Evolutionary conservation across 2,329 filamentous ascomycete species (phyloP).

Genomic region (Phialophora expanda): DNA sequence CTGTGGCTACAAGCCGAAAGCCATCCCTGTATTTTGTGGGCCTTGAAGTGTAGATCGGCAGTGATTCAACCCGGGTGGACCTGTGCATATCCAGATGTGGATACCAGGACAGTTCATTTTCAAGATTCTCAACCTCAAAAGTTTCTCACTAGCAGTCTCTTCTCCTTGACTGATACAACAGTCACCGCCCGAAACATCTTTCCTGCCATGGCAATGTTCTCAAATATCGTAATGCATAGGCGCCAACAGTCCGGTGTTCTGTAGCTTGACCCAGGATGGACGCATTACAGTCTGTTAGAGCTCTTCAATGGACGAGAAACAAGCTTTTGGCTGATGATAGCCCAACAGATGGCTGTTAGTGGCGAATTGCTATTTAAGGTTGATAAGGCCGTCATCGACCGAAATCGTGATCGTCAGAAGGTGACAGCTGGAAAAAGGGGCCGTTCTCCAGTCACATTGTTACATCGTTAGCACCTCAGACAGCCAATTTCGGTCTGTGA

Average conservation of each 20-base stretch:
- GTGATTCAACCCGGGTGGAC: slow-evolving; percentile 25
- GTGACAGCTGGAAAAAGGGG: slow-evolving; percentile 18
- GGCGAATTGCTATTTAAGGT: slow-evolving; percentile 35
- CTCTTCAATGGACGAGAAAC: slow-evolving; percentile 7
- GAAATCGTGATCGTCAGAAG: slow-evolving; percentile 10
- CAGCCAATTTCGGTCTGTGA: slow-evolving; percentile 25
- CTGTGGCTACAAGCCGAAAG: slow-evolving; percentile 8
- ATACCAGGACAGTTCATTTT: background rate
- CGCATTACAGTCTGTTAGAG: background rate
- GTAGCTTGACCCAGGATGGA: background rate
- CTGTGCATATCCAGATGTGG: slow-evolving; percentile 1
- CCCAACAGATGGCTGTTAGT: slow-evolving; percentile 16
- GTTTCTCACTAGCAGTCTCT: background rate
- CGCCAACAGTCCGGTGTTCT: background rate
- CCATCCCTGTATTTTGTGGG: slow-evolving; percentile 14
- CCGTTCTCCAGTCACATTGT: slow-evolving; percentile 17
- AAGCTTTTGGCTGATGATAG: slow-evolving; percentile 31
- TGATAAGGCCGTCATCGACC: slow-evolving; percentile 16
- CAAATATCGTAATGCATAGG: too few species aligned
- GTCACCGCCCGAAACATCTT: background rate
- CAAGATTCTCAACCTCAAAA: background rate
- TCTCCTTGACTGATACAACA: background rate
- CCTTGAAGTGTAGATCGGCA: slow-evolving; percentile 17
- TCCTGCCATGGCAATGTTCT: background rate
- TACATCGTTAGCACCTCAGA: slow-evolving; percentile 17